Base-by-base conservation (phyloP, 2,329 filamentous ascomycete species). In the Arachnomyces sp. region DNA sequence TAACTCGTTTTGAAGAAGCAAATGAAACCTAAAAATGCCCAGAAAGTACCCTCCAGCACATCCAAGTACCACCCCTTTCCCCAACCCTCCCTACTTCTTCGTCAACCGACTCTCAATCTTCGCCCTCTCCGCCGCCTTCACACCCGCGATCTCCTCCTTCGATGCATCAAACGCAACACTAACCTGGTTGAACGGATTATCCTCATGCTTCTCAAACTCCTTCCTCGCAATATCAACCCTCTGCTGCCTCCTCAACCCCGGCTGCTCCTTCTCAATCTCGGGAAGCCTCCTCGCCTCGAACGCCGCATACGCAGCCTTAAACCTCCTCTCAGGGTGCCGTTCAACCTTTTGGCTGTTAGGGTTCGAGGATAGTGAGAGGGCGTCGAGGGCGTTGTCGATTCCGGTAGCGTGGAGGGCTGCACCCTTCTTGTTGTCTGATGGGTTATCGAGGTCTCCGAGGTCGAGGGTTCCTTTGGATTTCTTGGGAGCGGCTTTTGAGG, bases 131-230 rank as follows among this genome's bases (percentile, higher is more conserved):
- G 72, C 63, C 31, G 78, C 68, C 57, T 71, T 76, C 43, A 89
- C 66, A 36, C 76, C 72, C 36, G 71, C 71, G 33, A 94, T 55
- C 54, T 98, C 90, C 3, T 87, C 85, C 64, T 77, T 82, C 15
- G 74, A 76, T 39, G 85, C 77, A 63, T 98, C 85, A 65, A 87
- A 93, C 2, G 71, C 63, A 2, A 79, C 84, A 38, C 71, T 77
- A 12, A 82, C 80, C 67, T 94, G 86, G 67, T 94, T 94, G 68
- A 94, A 92, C 11, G 92, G 92, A 63, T 98, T 98, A 54, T 96
- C 90, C 1, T 85, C 82, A 56, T 84, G 84, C 72, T 87, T 93
- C 64, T 94, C 84, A 62, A 96, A 98, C 68, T 96, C 92, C 72
- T 94, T 93, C 47, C 77, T 67, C 50, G 94, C 84, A 57, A 81